These are phyloP conservation scores for Aspergillus ellipticus DNA, from an alignment of 495 filamentous ascomycete genomes.

Conservation along the genomic window DNA sequence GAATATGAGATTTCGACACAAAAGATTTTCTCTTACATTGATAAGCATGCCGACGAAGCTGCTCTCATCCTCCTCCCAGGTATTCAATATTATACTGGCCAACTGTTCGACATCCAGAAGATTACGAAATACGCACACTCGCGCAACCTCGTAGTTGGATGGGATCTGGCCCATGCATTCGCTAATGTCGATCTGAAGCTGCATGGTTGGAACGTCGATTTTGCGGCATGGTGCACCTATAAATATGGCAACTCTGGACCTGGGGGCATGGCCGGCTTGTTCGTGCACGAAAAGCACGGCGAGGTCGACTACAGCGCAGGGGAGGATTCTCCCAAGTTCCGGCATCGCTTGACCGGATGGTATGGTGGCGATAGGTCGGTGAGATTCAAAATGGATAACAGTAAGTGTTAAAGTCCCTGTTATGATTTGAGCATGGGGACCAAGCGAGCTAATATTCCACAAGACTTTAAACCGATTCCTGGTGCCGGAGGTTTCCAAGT, in stretches of 20 bases:
- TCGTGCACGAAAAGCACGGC: conserved; percentile 76
- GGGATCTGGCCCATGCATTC: conserved; percentile 92
- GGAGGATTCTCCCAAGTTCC: conserved; percentile 43
- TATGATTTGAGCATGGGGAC: neutral
- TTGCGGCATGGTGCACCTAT: conserved; percentile 93
- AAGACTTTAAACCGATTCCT: conserved; percentile 66
- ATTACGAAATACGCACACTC: conserved; percentile 79
- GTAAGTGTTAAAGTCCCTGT: conserved; percentile 23
- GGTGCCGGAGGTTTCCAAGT: conserved; percentile 61
- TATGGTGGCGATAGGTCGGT: conserved; percentile 78
- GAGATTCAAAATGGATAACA: conserved; percentile 76
- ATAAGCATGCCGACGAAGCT: conserved; percentile 66
- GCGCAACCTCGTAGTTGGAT: conserved; percentile 76
- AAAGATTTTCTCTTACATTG: conserved; percentile 72
- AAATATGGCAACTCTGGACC: conserved; percentile 94
- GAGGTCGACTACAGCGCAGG: conserved; percentile 45
- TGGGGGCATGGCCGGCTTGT: conserved; percentile 79
- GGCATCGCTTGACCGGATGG: conserved; percentile 72
- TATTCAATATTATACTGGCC: conserved; percentile 94
- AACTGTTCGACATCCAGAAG: conserved; percentile 77
- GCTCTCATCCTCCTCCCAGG: conserved; percentile 84
- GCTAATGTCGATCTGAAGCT: conserved; percentile 84
- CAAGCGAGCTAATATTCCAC: conserved; percentile 9
- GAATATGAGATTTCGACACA: conserved; percentile 58
- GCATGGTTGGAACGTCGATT: conserved; percentile 93